These are phyloP conservation scores for Chimonanthus praecox DNA, from an alignment of 164 flowering plant genomes.

Conservation along the genomic window DNA sequence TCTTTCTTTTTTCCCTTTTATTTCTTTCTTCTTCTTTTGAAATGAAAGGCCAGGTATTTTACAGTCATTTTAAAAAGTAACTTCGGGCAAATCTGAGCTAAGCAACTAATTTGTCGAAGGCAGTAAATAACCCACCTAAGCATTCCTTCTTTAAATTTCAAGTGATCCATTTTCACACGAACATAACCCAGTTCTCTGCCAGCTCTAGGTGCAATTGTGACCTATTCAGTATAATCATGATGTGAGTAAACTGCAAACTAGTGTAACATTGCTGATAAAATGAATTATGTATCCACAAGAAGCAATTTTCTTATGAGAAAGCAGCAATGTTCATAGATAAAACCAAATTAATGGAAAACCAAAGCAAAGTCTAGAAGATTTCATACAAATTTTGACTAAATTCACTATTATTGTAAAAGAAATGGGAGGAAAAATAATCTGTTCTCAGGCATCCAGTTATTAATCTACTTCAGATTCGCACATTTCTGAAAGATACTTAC, in stretches of 20 bases:
- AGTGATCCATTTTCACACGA: slow-evolving; percentile 72
- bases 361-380: background rate
- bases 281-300: background rate
- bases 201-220: slow-evolving; percentile 90
- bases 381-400: background rate
- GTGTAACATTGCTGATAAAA: background rate
- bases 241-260: slow-evolving; percentile 1
- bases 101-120: background rate
- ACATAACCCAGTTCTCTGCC: slow-evolving; percentile 92
- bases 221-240: slow-evolving; percentile 26
- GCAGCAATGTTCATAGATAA: background rate
- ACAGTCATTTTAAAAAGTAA: background rate
- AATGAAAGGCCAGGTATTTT: background rate
- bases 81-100: background rate
- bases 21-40: too few relatives aligned
- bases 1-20: too few relatives aligned
- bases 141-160: slow-evolving; percentile 70
- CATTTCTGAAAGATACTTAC: too few relatives aligned
- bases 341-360: background rate
- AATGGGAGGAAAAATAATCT: too few relatives aligned
- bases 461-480: too few relatives aligned
- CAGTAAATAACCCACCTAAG: slow-evolving; percentile 42
- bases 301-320: background rate
- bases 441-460: too few relatives aligned
- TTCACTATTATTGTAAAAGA: background rate